phyloP scores from a whole-genome alignment of 2,329 filamentous ascomycete species.

The Pyrenophora tritici-repentis region DNA sequence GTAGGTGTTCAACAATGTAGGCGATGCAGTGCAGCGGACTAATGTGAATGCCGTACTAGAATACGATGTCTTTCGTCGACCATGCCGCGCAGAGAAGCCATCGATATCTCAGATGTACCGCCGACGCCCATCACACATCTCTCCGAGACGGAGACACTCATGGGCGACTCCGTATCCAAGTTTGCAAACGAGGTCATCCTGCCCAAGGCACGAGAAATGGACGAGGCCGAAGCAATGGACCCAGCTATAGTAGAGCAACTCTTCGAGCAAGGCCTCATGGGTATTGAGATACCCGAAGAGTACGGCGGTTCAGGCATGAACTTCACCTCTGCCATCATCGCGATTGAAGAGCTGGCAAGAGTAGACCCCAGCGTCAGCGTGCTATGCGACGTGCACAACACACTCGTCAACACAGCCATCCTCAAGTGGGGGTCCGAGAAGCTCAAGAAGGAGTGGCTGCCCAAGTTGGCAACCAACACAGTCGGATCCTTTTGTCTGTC shows the following conservation, averaged over 20 bases:
- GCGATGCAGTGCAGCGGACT: conserved; percentile 4
- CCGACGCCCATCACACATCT: conserved; percentile 93
- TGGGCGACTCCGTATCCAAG: conserved; percentile 87
- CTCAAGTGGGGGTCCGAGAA: conserved; percentile 80
- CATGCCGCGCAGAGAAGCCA: conserved; percentile 40
- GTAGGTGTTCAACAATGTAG: conserved; percentile 19
- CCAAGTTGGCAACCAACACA: conserved; percentile 85
- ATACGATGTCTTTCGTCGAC: conserved; percentile 52
- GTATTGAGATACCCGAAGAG: conserved; percentile 95
- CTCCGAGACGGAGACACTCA: conserved; percentile 85
- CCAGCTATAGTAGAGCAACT: conserved; percentile 83
- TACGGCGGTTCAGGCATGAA: conserved; percentile 98
- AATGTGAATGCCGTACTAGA: conserved; percentile 17
- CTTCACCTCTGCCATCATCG: conserved; percentile 94
- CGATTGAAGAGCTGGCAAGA: conserved; percentile 93
- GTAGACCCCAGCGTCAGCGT: conserved; percentile 95
- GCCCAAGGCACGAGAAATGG: conserved; percentile 94
- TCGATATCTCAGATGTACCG: conserved; percentile 71
- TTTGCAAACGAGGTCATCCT: conserved; percentile 88
- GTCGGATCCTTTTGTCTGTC: conserved; percentile 91
- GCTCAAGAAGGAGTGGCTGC: conserved; percentile 84
- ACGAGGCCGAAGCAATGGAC: conserved; percentile 95
- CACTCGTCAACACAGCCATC: conserved; percentile 91
- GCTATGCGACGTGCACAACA: conserved; percentile 97
- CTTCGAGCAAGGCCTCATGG: conserved; percentile 97